Conservation (phyloP, 345 rosid genomes). For the Brassica carinata region DNA sequence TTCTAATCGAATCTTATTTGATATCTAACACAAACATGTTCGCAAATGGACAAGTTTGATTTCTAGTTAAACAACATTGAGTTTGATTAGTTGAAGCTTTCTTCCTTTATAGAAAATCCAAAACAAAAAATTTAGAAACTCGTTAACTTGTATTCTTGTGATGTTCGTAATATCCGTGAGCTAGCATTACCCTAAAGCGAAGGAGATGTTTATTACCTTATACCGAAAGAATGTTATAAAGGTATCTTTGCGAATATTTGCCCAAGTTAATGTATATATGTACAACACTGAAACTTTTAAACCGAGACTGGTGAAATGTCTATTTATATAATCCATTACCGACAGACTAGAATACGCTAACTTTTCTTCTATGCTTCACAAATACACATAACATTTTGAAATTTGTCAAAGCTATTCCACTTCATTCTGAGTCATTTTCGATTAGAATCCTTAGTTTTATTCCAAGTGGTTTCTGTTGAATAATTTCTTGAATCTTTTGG, state of each 20-base stretch:
- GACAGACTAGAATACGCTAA: background rate
- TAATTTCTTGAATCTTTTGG: too few relatives aligned
- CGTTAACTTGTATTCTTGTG: background rate
- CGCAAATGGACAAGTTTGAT: background rate
- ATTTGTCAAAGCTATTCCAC: too few relatives aligned
- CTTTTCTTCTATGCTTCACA: background rate
- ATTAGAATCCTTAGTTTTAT: too few relatives aligned
- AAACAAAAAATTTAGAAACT: background rate
- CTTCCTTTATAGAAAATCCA: background rate
- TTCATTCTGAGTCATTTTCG: too few relatives aligned
- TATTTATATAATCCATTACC: background rate
- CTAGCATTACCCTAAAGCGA: slow-evolving; percentile 4
- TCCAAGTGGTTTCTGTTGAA: too few relatives aligned
- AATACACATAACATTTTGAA: too few relatives aligned
- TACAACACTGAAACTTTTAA: background rate
- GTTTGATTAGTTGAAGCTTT: slow-evolving; percentile 15
- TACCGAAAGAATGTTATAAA: background rate
- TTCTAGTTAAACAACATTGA: background rate
- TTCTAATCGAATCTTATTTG: background rate
- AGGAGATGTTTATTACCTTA: slow-evolving; percentile 1
- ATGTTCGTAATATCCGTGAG: background rate
- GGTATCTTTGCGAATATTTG: background rate
- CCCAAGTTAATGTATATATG: background rate
- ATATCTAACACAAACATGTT: background rate
- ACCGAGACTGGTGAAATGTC: background rate